These are phyloP conservation scores for Tolypocladium guangdongense DNA, from an alignment of 2,329 filamentous ascomycete species.

Conservation along the genomic window DNA sequence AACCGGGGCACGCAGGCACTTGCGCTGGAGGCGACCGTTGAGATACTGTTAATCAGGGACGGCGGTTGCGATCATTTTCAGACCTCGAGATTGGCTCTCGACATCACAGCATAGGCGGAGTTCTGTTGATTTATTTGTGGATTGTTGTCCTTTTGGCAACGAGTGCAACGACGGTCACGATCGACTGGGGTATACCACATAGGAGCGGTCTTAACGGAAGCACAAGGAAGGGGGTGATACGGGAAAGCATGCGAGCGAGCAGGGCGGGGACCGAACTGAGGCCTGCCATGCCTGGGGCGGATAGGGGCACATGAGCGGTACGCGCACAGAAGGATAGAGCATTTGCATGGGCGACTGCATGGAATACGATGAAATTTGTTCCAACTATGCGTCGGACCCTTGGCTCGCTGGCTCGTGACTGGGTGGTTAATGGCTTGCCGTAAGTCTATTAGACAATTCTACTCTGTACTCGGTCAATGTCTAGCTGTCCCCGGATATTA, in stretches of 20 bases:
- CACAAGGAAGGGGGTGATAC: background rate
- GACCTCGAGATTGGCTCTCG: background rate
- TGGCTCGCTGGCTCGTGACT: background rate
- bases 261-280: background rate
- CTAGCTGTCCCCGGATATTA: background rate
- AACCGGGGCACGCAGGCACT: background rate
- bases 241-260: background rate
- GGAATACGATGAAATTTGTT: constrained; percentile 2
- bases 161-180: background rate
- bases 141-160: background rate
- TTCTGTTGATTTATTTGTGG: constrained; percentile 2
- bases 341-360: constrained; percentile 3
- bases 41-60: background rate
- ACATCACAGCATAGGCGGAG: constrained; percentile 3
- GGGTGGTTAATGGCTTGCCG: background rate
- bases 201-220: background rate
- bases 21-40: background rate
- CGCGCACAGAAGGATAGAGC: background rate
- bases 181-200: constrained; percentile 6
- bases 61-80: background rate
- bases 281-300: background rate
- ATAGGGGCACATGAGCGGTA: background rate
- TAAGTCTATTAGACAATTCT: background rate
- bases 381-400: background rate
- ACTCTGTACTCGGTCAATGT: background rate